These are phyloP conservation scores for Myxozyma neotropica DNA, from an alignment of 805 yeast genomes.

Conservation along the genomic window DNA sequence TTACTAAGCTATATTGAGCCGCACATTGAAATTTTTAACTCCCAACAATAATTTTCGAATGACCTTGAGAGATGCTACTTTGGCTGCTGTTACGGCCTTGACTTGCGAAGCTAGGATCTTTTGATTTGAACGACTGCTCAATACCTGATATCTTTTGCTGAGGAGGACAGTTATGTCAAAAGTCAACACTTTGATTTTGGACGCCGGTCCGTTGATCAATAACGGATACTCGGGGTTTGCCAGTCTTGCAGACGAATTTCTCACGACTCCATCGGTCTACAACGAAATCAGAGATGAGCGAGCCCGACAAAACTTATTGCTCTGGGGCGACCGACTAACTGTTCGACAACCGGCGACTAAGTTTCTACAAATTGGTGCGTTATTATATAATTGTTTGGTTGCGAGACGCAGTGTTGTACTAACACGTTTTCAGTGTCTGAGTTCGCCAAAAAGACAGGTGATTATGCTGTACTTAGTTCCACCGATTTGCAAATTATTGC, in stretches of 20 bases:
- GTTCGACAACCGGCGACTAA: conserved; percentile 73
- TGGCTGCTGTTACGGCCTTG: too few species aligned
- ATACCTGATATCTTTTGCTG: too few species aligned
- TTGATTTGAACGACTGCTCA: not conserved
- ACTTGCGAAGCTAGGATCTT: not conserved
- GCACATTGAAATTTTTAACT: conserved; percentile 7
- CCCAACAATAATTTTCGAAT: not conserved
- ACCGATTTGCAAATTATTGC: conserved; percentile 95
- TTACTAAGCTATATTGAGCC: too few species aligned
- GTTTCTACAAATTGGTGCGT: conserved; percentile 51
- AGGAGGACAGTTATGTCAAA: too few species aligned
- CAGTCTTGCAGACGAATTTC: conserved; percentile 69
- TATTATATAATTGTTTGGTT: not conserved
- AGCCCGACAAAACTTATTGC: conserved; percentile 72
- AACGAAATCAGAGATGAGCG: conserved; percentile 84
- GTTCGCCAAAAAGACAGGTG: conserved; percentile 90
- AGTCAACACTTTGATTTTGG: conserved; percentile 59
- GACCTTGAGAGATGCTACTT: too few species aligned
- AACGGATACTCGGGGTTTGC: conserved; percentile 75
- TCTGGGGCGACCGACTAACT: conserved; percentile 75
- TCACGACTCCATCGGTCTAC: conserved; percentile 89
- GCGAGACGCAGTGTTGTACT: not conserved
- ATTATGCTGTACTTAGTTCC: conserved; percentile 78
- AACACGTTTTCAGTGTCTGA: conserved; percentile 52
- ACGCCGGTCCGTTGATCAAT: conserved; percentile 93